Conservation (phyloP, 179 eudicot genomes). For the Spinacia oleracea region DNA sequence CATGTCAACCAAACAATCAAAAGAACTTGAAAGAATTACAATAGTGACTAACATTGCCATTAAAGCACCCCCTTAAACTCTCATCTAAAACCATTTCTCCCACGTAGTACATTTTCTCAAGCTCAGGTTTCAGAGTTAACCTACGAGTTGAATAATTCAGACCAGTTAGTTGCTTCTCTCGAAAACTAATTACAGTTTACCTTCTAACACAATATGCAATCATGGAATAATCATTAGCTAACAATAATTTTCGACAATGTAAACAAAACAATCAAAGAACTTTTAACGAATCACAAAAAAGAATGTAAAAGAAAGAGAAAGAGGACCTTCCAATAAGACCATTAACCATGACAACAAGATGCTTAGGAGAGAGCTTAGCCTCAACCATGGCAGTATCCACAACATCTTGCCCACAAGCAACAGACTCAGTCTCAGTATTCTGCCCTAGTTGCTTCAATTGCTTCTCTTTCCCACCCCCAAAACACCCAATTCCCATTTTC, state of each 20-base stretch:
- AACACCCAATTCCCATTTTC: conserved; percentile 51
- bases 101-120: background rate
- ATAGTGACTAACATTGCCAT: background rate
- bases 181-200: background rate
- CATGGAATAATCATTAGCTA: too few relatives aligned
- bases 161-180: background rate
- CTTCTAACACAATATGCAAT: background rate
- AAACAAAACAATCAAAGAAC: background rate
- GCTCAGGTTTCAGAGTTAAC: background rate
- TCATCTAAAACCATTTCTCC: background rate
- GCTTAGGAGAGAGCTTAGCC: conserved; percentile 49
- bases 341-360: conserved; percentile 83
- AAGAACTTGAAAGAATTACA: background rate
- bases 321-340: conserved; percentile 80
- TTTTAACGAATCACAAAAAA: background rate
- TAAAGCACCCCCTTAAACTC: background rate
- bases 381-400: conserved; percentile 40
- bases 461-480: conserved; percentile 23
- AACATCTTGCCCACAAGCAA: conserved; percentile 49
- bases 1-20: background rate
- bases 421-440: conserved; percentile 40
- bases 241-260: background rate
- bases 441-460: conserved; percentile 19
- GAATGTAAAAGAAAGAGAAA: background rate
- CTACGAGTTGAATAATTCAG: background rate